Conservation (phyloP, 768 basidiomycete species). For the Coprinopsis strossmayeri region DNA sequence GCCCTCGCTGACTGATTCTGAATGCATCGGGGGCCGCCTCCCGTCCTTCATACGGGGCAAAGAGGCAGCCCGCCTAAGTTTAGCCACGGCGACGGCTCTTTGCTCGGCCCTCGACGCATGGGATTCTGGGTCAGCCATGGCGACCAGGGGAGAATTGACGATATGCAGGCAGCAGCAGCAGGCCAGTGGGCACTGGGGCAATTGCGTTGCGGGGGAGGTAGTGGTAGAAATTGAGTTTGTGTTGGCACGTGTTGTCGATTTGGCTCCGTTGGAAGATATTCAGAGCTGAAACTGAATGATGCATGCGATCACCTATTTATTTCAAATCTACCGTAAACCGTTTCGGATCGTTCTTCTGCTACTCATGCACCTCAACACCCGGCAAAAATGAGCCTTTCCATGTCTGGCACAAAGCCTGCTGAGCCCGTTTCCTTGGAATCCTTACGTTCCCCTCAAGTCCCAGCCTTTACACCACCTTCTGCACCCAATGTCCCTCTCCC, state of each 20-base stretch:
- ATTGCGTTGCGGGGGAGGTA: no score
- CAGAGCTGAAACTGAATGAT: no score
- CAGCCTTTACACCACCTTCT: no score
- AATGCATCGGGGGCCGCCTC: conserved; percentile 79
- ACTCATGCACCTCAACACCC: conserved; percentile 1
- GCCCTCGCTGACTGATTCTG: conserved; percentile 77
- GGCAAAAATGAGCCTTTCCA: conserved; percentile 10
- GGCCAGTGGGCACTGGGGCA: no score
- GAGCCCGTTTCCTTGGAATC: conserved; percentile 33
- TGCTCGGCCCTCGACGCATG: conserved; percentile 58
- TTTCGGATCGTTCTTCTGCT: neutral
- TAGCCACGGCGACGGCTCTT: conserved; percentile 82
- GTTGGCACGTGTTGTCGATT: conserved; percentile 6
- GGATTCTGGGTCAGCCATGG: conserved; percentile 42
- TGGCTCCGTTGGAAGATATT: conserved; percentile 1
- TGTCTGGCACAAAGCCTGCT: conserved; percentile 16
- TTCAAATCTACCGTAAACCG: neutral
- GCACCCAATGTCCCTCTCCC: no score
- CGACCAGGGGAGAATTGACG: no score
- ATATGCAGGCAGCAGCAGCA: no score
- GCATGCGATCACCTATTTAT: no score
- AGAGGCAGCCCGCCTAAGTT: conserved; percentile 87
- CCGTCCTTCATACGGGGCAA: conserved; percentile 90
- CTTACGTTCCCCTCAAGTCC: conserved; percentile 42
- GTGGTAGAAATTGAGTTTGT: neutral